Conservation (phyloP, 768 basidiomycete species). For the Auriscalpium vulgare region DNA sequence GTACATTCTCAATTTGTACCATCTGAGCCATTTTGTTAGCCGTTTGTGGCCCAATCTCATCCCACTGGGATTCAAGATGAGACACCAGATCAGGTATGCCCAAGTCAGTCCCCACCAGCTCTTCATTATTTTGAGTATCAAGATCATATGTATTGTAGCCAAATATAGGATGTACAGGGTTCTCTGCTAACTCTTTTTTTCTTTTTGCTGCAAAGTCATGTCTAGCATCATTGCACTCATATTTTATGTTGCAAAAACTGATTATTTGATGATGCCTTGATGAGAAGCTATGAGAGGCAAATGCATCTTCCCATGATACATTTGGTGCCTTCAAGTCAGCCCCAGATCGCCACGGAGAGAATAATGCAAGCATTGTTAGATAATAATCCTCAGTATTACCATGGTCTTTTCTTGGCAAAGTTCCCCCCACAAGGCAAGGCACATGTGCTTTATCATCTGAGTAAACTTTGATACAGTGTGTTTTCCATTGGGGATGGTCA, state of each 20-base stretch:
- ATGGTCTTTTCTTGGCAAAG: constrained; percentile 22
- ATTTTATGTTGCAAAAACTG: constrained; percentile 25
- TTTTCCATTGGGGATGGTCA: constrained; percentile 18
- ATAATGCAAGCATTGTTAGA: constrained; percentile 11
- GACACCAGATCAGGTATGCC: too few species aligned
- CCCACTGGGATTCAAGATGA: too few species aligned
- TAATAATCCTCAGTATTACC: constrained; percentile 14
- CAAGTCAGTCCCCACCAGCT: not conserved
- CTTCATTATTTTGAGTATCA: not conserved
- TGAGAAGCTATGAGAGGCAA: constrained; percentile 14
- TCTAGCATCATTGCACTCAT: constrained; percentile 29
- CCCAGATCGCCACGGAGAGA: constrained; percentile 7
- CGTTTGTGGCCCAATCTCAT: too few species aligned
- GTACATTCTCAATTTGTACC: too few species aligned
- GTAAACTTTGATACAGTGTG: constrained; percentile 15
- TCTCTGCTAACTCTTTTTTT: not conserved
- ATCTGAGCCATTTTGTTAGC: too few species aligned
- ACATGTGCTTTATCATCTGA: constrained; percentile 4
- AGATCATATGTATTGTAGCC: not conserved
- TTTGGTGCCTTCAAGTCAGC: constrained; percentile 2
- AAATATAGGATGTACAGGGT: not conserved
- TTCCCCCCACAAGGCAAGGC: constrained; percentile 24
- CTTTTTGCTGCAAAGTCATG: constrained; percentile 25
- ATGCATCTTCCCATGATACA: constrained; percentile 19
- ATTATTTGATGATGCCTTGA: constrained; percentile 15